Percentiles rank a stretch among this genome's conserved stretches.
Evolutionary conservation across 371 early-diverging fungal genomes (phyloP).

Genomic region (Syncephalis plumigaleata): DNA sequence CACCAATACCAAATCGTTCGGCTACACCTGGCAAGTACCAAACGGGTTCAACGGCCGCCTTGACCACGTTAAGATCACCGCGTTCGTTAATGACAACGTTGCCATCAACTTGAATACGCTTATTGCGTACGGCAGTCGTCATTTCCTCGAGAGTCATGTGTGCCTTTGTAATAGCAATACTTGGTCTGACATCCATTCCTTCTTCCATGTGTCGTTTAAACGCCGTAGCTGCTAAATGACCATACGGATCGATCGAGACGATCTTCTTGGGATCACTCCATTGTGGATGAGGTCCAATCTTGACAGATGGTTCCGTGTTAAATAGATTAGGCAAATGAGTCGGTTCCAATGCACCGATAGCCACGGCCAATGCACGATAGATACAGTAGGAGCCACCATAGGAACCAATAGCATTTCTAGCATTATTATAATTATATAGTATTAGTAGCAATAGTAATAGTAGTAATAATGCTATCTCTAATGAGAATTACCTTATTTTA

Average conservation of each 20-base stretch:
- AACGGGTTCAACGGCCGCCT: constrained; percentile 94
- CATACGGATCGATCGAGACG: constrained; percentile 89
- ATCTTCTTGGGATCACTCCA: constrained; percentile 84
- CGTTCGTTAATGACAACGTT: constrained; percentile 54
- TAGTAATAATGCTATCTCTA: constrained; percentile 1
- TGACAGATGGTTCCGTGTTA: constrained; percentile 74
- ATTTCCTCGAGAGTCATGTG: constrained; percentile 89
- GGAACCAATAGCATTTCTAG: constrained; percentile 81
- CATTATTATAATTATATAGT: neutral
- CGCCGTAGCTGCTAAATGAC: constrained; percentile 50
- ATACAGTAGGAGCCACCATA: constrained; percentile 89
- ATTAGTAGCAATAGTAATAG: neutral
- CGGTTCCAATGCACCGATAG: constrained; percentile 72
- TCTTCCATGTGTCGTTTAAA: constrained; percentile 41
- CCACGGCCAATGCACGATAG: constrained; percentile 84
- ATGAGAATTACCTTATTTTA: constrained; percentile 51
- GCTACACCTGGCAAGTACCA: constrained; percentile 93
- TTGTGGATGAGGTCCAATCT: constrained; percentile 64
- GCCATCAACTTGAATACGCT: constrained; percentile 56
- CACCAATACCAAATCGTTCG: constrained; percentile 72
- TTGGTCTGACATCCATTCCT: constrained; percentile 80
- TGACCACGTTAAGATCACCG: constrained; percentile 79
- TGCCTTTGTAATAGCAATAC: constrained; percentile 87
- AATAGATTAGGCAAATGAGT: constrained; percentile 73
- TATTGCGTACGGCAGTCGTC: constrained; percentile 49